Conservation (phyloP, 768 basidiomycete species). For the Leccinum uliginosum region DNA sequence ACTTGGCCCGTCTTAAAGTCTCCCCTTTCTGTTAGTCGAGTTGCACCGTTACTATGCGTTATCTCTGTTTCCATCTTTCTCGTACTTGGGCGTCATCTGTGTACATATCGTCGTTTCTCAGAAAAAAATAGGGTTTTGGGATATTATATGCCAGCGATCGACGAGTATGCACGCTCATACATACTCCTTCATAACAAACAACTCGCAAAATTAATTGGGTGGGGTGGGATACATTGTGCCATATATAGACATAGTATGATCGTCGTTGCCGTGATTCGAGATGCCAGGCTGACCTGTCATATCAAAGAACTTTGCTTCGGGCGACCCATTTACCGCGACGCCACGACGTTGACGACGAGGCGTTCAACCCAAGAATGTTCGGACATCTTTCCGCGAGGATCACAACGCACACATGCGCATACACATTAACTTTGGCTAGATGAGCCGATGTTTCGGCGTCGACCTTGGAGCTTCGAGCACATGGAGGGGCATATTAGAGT, state of each 20-base stretch:
- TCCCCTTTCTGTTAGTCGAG: not conserved
- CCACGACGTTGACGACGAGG: conserved; percentile 1
- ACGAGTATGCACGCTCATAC: not conserved
- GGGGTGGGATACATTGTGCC: not conserved
- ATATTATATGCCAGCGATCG: not conserved
- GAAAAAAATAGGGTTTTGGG: not conserved
- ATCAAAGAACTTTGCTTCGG: not conserved
- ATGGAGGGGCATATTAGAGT: conserved; percentile 1
- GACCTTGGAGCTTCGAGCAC: conserved; percentile 9
- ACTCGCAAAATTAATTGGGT: not conserved
- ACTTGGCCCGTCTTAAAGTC: conserved; percentile 1
- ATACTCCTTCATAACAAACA: not conserved
- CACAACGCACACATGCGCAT: conserved; percentile 3
- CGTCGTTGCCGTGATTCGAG: conserved; percentile 15
- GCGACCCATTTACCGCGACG: conserved; percentile 7
- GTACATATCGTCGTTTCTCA: not conserved
- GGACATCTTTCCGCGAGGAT: conserved; percentile 5
- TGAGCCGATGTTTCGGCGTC: not conserved
- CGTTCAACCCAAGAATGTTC: conserved; percentile 1
- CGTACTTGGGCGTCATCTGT: not conserved
- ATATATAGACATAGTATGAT: conserved; percentile 9
- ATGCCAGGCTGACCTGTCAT: conserved; percentile 8
- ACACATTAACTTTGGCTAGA: not conserved
- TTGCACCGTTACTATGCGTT: not conserved
- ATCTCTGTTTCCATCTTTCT: not conserved